Evolutionary conservation across 768 basidiomycete genomes (phyloP).

Genomic region (Hemileccinum rubropunctum): DNA sequence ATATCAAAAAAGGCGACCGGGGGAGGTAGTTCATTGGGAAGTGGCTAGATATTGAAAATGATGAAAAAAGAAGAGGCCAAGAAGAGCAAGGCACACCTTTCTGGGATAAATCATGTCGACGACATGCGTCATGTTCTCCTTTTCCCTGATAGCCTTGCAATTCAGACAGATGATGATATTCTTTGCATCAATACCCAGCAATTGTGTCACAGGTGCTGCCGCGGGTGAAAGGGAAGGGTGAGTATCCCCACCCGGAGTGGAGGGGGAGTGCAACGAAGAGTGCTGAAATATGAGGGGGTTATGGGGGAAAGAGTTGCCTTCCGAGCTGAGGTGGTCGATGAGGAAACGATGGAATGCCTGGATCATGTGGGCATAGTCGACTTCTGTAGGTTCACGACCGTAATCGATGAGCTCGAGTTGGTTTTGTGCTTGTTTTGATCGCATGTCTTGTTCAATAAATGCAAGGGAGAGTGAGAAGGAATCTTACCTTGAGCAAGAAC

Average conservation of each 20-base stretch:
- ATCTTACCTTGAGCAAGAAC: conserved; percentile 78
- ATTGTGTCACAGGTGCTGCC: conserved; percentile 78
- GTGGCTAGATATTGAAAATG: conserved; percentile 22
- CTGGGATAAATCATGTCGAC: conserved; percentile 86
- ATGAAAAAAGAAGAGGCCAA: background rate
- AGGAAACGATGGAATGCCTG: conserved; percentile 95
- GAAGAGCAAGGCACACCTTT: conserved; percentile 48
- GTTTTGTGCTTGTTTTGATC: conserved; percentile 62
- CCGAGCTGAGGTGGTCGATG: conserved; percentile 76
- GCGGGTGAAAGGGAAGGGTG: conserved; percentile 31
- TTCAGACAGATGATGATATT: conserved; percentile 71
- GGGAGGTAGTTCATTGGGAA: conserved; percentile 37
- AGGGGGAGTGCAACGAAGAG: conserved; percentile 9
- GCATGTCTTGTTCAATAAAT: background rate
- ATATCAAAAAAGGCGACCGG: conserved; percentile 61
- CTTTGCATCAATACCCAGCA: conserved; percentile 77
- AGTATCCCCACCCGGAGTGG: background rate
- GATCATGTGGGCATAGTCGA: conserved; percentile 85
- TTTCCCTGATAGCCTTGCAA: conserved; percentile 70
- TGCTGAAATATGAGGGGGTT: conserved; percentile 54
- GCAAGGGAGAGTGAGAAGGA: too few species aligned
- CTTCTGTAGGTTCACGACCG: conserved; percentile 67
- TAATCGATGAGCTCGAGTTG: conserved; percentile 90
- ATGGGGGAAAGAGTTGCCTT: conserved; percentile 62
- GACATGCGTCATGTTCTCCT: conserved; percentile 78